Percentiles rank a stretch among this genome's conserved stretches.
phyloP scores from a whole-genome alignment of 164 flowering plant species.

The Protea cynaroides region DNA sequence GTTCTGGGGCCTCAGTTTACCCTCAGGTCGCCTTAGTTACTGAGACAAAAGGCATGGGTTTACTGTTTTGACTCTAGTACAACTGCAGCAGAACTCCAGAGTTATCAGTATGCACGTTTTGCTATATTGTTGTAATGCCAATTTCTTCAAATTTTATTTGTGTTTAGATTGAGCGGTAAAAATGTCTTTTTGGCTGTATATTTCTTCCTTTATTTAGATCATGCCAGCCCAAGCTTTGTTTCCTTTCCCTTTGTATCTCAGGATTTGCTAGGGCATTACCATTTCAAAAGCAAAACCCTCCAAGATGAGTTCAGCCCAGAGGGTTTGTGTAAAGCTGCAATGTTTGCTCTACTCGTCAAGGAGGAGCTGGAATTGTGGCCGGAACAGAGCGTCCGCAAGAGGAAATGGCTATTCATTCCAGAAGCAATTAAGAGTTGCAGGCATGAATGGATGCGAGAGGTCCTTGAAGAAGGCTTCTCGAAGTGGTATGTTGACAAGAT shows the following conservation, averaged over 20 bases:
- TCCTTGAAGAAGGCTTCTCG: slow-evolving; percentile 38
- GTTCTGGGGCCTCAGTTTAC: no score
- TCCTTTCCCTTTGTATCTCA: slow-evolving; percentile 16
- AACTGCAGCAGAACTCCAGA: no score
- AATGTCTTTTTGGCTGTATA: no score
- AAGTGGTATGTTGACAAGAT: slow-evolving; percentile 33
- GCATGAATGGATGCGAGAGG: slow-evolving; percentile 65
- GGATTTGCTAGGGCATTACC: slow-evolving; percentile 43
- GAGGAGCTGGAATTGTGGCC: slow-evolving; percentile 70
- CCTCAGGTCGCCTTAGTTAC: no score
- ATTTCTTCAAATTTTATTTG: no score
- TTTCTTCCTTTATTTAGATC: no score
- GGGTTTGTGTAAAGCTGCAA: slow-evolving; percentile 57
- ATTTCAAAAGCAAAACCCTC: slow-evolving; percentile 64
- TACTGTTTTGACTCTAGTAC: no score
- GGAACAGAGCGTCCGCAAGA: slow-evolving; percentile 46
- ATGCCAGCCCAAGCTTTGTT: not conserved
- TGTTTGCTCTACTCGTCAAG: slow-evolving; percentile 57
- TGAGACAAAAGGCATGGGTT: no score
- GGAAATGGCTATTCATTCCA: slow-evolving; percentile 54
- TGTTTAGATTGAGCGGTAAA: no score
- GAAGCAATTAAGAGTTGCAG: slow-evolving; percentile 50
- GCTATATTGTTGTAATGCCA: no score
- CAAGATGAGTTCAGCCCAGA: slow-evolving; percentile 64
- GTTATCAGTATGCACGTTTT: no score